Evolutionary conservation across 2,329 filamentous ascomycete species (phyloP), one percentile per base, ranked within the genome.

Genomic region (Dendrostoma leiphaemia): DNA sequence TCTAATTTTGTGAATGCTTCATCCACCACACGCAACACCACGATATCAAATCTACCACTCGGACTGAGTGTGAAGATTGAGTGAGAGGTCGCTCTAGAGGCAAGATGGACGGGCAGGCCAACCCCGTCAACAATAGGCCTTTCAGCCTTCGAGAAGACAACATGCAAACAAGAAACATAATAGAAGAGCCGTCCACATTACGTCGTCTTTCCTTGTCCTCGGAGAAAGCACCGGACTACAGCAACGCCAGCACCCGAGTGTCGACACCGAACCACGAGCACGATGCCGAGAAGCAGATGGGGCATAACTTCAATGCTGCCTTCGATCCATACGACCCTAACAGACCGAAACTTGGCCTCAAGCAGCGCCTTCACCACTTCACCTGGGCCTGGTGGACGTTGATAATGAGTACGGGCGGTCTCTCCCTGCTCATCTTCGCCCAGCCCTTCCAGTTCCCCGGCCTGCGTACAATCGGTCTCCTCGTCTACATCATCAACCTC

Each of bases 311-410:
- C 45, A n/a, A 38, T 40, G 19, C 8, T 34, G 15, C 51, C 15
- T 13, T 45, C 13, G 52, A 57, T 45, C 49, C 40, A 2, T 55
- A 62, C 48, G 44, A 56, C 21, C 51, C 60, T 19, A 65, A 69
- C 44, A 68, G 69, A 15, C 71, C 69, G 3, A 73, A 68, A 48
- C 61, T 80, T 2, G 62, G 68, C 3, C 53, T 81, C 19, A 71
- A 72, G 50, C 63, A 76, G 51, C 70, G 80, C 4, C 67, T 83
- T 24, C 70, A 76, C 43, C 82, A 86, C 69, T 85, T 86, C 64
- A 86, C 83, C 1, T 86, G 84, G 85, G 84, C 83, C 17, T 90
- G 87, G 86, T 92, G 86, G 69, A 88, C 86, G 1, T 74, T 84
- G 29, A 85, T 86, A 2, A 91, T 91, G 88, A 88, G 84, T 45